phyloP scores from a whole-genome alignment of 768 basidiomycete genomes.

The Naganishia randhawae region DNA sequence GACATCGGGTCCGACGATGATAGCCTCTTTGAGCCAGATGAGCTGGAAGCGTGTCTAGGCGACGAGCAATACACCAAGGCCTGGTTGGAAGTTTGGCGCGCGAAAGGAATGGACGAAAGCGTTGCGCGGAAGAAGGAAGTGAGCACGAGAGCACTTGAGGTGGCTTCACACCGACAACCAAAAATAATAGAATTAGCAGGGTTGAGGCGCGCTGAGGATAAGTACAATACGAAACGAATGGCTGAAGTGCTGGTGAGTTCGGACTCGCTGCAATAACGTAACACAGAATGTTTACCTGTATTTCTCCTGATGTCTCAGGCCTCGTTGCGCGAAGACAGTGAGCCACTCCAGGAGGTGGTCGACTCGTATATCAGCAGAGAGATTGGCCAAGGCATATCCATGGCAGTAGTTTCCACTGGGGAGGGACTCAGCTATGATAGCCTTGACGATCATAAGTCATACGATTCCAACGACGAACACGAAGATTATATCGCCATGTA shows the following conservation, averaged over 20 bases:
- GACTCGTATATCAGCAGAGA: background rate
- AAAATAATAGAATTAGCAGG: background rate
- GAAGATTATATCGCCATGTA: background rate
- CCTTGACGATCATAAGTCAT: background rate
- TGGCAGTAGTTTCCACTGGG: background rate
- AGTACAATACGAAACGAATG: background rate
- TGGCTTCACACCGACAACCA: slow-evolving; percentile 3
- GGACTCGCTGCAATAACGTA: background rate
- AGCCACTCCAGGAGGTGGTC: background rate
- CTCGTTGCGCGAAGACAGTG: slow-evolving; percentile 8
- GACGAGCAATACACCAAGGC: background rate
- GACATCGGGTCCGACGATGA: background rate
- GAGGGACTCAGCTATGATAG: background rate
- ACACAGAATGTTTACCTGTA: background rate
- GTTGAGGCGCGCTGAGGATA: background rate
- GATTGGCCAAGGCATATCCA: background rate
- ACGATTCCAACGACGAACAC: background rate
- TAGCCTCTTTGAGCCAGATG: slow-evolving; percentile 6
- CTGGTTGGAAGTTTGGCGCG: slow-evolving; percentile 1
- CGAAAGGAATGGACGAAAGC: slow-evolving; percentile 15
- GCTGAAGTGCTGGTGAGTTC: slow-evolving; percentile 8
- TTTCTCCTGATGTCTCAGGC: background rate
- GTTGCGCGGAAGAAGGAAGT: no score
- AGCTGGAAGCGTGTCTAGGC: slow-evolving; percentile 14
- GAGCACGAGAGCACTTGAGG: background rate